Percentiles rank a stretch among this genome's conserved stretches.
These are phyloP conservation scores for Wallacemonas sp. DNA, from an alignment of 208 protist genomes.

Conservation along the genomic window DNA sequence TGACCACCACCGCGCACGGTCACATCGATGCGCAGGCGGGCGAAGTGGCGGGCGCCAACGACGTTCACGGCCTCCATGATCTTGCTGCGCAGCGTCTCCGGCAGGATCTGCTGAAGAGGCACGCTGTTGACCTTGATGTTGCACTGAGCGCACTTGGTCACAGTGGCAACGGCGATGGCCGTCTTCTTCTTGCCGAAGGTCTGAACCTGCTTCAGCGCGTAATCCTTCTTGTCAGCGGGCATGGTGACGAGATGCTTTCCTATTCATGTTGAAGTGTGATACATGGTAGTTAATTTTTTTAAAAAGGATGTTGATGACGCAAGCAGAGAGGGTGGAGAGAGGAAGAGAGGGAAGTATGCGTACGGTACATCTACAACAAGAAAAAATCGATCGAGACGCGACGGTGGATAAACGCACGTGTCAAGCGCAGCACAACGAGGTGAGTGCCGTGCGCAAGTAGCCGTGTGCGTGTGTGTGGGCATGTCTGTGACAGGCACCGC, in stretches of 20 bases:
- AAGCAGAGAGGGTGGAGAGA: constrained; percentile 11
- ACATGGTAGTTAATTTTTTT: constrained; percentile 15
- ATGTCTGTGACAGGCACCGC: too few relatives aligned
- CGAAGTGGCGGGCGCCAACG: constrained; percentile 94
- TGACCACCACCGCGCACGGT: constrained; percentile 97
- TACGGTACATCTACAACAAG: too few relatives aligned
- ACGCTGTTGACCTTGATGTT: constrained; percentile 98
- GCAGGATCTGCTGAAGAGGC: constrained; percentile 97
- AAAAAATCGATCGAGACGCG: too few relatives aligned
- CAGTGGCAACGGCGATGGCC: constrained; percentile 98
- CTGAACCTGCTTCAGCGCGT: constrained; percentile 88
- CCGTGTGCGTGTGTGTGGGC: too few relatives aligned
- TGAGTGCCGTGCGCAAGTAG: too few relatives aligned
- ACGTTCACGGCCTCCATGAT: constrained; percentile 97
- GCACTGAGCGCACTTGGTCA: constrained; percentile 95
- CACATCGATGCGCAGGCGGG: constrained; percentile 97
- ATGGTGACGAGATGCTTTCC: constrained; percentile 30
- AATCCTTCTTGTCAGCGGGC: constrained; percentile 71
- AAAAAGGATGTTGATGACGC: constrained; percentile 10
- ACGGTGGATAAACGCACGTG: not conserved
- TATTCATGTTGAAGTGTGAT: not conserved
- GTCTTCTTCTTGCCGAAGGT: constrained; percentile 98
- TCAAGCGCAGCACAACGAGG: too few relatives aligned
- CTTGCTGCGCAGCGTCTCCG: constrained; percentile 98
- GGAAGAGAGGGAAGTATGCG: not conserved